Evolutionary conservation across 108 stramenopile genomes (phyloP).

Genomic region (Nitzschia sp.): DNA sequence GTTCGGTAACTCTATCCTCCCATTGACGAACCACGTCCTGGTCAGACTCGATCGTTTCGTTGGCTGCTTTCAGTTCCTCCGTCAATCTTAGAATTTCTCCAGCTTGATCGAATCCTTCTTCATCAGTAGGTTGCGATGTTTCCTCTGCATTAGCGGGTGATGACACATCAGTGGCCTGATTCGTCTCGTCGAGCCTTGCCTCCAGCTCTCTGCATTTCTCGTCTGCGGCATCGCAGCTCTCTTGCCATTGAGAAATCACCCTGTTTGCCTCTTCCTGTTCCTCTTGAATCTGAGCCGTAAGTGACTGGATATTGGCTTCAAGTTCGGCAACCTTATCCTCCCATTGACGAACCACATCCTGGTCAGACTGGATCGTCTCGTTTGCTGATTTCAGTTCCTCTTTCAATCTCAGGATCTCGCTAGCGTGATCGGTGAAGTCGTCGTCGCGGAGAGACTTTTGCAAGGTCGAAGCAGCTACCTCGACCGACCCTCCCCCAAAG

Average conservation of each 20-base stretch:
- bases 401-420: too few relatives aligned
- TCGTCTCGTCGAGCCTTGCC: constrained; percentile 13
- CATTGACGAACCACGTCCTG: constrained; percentile 6
- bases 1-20: constrained; percentile 11
- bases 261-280: constrained; percentile 58
- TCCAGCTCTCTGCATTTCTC: constrained; percentile 15
- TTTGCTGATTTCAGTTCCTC: constrained; percentile 12
- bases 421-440: too few relatives aligned
- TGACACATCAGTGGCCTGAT: background rate
- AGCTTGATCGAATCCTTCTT: background rate
- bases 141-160: background rate
- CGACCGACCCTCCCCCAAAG: too few relatives aligned
- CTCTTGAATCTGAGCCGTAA: constrained; percentile 43
- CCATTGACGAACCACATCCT: constrained; percentile 8
- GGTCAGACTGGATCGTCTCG: background rate
- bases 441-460: too few relatives aligned
- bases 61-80: constrained; percentile 18
- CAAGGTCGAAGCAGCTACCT: too few relatives aligned
- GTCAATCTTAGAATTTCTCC: constrained; percentile 3
- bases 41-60: background rate
- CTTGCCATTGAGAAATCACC: constrained; percentile 48
- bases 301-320: constrained; percentile 40
- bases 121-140: background rate
- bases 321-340: constrained; percentile 22
- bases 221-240: constrained; percentile 25